Percentiles rank a stretch among this genome's conserved stretches.
Conservation (phyloP, 2,329 filamentous ascomycete genomes). For the Monosporascus sp. region DNA sequence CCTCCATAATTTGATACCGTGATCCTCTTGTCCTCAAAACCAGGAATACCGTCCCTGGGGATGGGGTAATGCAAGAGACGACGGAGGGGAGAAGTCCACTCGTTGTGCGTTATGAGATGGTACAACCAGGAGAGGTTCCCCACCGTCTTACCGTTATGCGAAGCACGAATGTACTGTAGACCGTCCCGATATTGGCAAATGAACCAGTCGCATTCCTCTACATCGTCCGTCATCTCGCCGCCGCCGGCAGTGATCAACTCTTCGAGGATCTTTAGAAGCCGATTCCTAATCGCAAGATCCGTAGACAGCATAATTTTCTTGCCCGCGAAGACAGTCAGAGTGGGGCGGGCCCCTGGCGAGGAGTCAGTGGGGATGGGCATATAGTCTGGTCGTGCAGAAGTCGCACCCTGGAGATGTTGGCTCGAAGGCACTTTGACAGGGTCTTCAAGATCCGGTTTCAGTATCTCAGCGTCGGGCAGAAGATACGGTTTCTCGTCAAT, state of each 20-base stretch:
- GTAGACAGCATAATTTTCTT: conserved; percentile 72
- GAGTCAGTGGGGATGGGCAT: conserved; percentile 37
- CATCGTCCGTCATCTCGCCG: conserved; percentile 59
- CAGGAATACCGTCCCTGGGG: conserved; percentile 69
- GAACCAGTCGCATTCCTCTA: conserved; percentile 73
- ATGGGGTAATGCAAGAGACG: conserved; percentile 87
- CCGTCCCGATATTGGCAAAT: conserved; percentile 86
- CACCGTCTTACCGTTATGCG: conserved; percentile 73
- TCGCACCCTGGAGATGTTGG: conserved; percentile 63
- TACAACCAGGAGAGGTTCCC: conserved; percentile 94
- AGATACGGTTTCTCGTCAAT: conserved; percentile 86
- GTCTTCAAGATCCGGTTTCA: conserved; percentile 54
- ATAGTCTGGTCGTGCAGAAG: conserved; percentile 42
- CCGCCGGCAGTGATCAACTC: conserved; percentile 68
- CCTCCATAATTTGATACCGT: conserved; percentile 96
- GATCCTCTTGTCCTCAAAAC: conserved; percentile 71
- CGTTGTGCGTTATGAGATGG: conserved; percentile 80
- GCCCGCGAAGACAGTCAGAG: conserved; percentile 69
- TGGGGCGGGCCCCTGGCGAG: conserved; percentile 33
- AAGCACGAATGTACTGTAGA: conserved; percentile 69
- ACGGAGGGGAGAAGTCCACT: conserved; percentile 80
- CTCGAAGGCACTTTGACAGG: conserved; percentile 52
- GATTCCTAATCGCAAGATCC: conserved; percentile 67
- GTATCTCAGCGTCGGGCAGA: conserved; percentile 79
- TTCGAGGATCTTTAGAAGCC: conserved; percentile 62